A percentile compares a stretch with the other conserved stretches of the same genome.
These are phyloP conservation scores for Amanita subjunquillea DNA, from an alignment of 768 basidiomycete species.

Conservation along the genomic window DNA sequence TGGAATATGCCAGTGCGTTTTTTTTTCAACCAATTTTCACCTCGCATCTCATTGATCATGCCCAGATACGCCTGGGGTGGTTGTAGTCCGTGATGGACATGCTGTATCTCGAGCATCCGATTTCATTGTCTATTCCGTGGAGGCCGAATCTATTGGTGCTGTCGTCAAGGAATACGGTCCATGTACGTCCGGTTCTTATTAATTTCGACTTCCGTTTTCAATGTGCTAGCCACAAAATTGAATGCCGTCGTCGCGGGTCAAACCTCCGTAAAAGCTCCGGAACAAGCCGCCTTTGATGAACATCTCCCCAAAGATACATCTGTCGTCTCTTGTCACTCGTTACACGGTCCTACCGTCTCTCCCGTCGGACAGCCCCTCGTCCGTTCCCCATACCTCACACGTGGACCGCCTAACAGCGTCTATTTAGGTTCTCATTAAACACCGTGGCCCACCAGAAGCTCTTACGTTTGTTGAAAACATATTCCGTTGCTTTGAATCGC, in stretches of 20 bases:
- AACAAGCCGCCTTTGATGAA: slow-evolving; percentile 80
- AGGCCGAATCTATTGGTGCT: slow-evolving; percentile 74
- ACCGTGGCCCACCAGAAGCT: slow-evolving; percentile 69
- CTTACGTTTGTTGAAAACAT: slow-evolving; percentile 74
- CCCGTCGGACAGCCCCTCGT: slow-evolving; percentile 88
- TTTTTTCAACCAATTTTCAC: background rate
- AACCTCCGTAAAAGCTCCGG: slow-evolving; percentile 95
- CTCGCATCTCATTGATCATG: background rate
- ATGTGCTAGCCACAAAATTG: slow-evolving; percentile 70
- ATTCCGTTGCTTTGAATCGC: slow-evolving; percentile 67
- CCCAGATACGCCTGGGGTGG: slow-evolving; percentile 49
- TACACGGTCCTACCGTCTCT: slow-evolving; percentile 88
- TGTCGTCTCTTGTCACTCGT: slow-evolving; percentile 88
- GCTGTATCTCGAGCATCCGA: slow-evolving; percentile 83
- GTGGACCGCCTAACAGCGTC: background rate
- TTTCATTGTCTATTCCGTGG: slow-evolving; percentile 91
- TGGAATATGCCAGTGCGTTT: slow-evolving; percentile 47
- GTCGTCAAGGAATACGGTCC: slow-evolving; percentile 89
- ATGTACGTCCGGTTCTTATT: slow-evolving; percentile 40
- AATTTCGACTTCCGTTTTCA: slow-evolving; percentile 2
- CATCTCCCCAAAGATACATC: slow-evolving; percentile 78
- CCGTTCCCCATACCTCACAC: background rate
- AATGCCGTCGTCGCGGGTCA: slow-evolving; percentile 91
- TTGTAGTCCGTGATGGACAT: slow-evolving; percentile 72
- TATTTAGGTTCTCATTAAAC: slow-evolving; percentile 74